Conservation (phyloP, 306 rosid species). For the peach (Prunus persica) region Prunus_persica_NCBIv2 NC_034009.1:6288001-6288500, state of each 20-base stretch:
- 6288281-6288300: constrained; percentile 45
- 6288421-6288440: constrained; percentile 27
- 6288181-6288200: constrained; percentile 36
- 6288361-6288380: constrained; percentile 6
- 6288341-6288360: constrained; percentile 24
- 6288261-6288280: constrained; percentile 55
- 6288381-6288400: not conserved
- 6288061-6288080: constrained; percentile 38
- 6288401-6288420: constrained; percentile 25
- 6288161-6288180: constrained; percentile 37
- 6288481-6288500: constrained; percentile 12
- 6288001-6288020: constrained; percentile 48
- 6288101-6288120: constrained; percentile 42
- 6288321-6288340: constrained; percentile 23
- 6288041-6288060: constrained; percentile 35
- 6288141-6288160: constrained; percentile 54
- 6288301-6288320: constrained; percentile 35
- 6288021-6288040: constrained; percentile 43
- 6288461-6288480: constrained; percentile 10
- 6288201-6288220: constrained; percentile 24
- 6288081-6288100: constrained; percentile 36
- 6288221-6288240: constrained; percentile 58
- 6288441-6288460: constrained; percentile 22
- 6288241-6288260: constrained; percentile 48
- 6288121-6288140: constrained; percentile 57